Evolutionary conservation across 208 protist species (phyloP), one percentile per base, ranked within the genome.

Genomic region (Trichomonas tenax): DNA sequence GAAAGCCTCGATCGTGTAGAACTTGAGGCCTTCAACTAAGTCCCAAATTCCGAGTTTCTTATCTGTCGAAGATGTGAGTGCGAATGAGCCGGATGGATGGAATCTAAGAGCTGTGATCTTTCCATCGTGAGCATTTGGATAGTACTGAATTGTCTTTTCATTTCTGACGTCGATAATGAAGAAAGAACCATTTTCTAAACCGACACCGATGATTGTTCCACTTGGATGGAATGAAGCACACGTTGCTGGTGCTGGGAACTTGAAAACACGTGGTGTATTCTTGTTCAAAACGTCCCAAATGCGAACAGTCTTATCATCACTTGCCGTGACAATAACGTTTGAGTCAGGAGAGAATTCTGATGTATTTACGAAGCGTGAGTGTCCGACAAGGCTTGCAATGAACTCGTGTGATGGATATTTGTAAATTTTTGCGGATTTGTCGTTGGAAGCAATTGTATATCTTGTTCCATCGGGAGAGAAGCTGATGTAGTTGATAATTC

Each of bases 391-490:
- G 31, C 26, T 45, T 41, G 46, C 10, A 2, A 96, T 23, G 17
- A 82, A 63, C 14, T 96, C 72, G 23, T 31, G 6, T 9, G 93
- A 36, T 34, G 45, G 36, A 48, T 44, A 63, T 31, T 96, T 48
- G 46, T 36, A 96, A 34, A 96, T 38, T 63, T 81, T 63, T 2
- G 51, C 51, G 31, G 46, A 41, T 82, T 36, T 8, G 46, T 96
- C 93, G 21, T 96, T 96, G 31, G 93, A 96, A 41, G 93, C 38
- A 31, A 48, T 82, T 46, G 51, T 81, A 46, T 81, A 96, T 34
- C 49, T 23, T 21, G 49, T 82, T 26, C 40, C 36, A 46, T 96
- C 93, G 31, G 49, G 93, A 10, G 93, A 51, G 72, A 96, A 96
- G 17, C 40, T 44, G 38, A 96, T 93, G 10, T 38, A 93, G 44